Evolutionary conservation across 2,329 filamentous ascomycete species (phyloP), one percentile per base, ranked within the genome.

Genomic region (Boeremia exigua): DNA sequence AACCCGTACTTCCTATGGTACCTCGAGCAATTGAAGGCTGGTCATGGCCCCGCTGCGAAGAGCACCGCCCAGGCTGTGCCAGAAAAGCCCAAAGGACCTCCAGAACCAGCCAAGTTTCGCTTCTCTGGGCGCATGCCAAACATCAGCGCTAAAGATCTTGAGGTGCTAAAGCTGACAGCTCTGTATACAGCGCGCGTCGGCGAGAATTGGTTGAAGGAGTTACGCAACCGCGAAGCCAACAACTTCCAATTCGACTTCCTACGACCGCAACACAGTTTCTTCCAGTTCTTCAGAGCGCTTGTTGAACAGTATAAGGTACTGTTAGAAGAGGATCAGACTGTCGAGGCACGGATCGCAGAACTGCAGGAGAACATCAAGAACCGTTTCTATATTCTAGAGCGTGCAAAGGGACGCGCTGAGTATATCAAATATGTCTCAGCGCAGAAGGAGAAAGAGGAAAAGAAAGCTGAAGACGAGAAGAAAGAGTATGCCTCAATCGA

Each of bases 221-320:
- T 99, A 60, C 91, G 90, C 23, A 94, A 96, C 78, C 87, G 91
- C 63, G 94, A 99, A 79, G 85, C 90, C 15, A 86, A 89, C 70
- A 98, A 97, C 76, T 92, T 88, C 64, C 94, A 99, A 74, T 99
- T 98, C 75, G 92, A 97, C 77, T 99, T 99, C 72, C 82, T 99
- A 48, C 88, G 94, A 49, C 92, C 93, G 14, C 96, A 96, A 70
- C 95, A 99, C 80, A 96, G 91, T 69, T 88, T 97, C 60, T 92
- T 98, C 80, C 93, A 94, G 74, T 98, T 95, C 80, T 98, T 97
- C 77, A 91, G 92, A 66, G 87, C 93, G 61, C 83, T 96, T 56
- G 88, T 97, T 57, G 94, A 98, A 65, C 95, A 99, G 74, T 98
- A 98, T 76, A 90, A 89, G n/a, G 83, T 88, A 47, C 79, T 97